Evolutionary conservation across 1,284 basidiomycete genomes (phyloP), one percentile per base, ranked within the genome.

Genomic region (Trichosporon inkin): DNA sequence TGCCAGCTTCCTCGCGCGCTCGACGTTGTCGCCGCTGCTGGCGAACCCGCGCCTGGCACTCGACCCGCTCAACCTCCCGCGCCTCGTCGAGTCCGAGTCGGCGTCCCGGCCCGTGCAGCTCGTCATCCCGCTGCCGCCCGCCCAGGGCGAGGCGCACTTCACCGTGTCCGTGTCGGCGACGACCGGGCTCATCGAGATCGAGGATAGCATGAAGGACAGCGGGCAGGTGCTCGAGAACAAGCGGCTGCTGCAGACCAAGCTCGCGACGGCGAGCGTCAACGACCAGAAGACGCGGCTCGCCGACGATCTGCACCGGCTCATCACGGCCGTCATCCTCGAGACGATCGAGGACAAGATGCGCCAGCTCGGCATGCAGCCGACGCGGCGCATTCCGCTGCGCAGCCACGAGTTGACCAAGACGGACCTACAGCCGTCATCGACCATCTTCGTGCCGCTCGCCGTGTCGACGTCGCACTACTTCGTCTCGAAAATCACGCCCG

Each of bases 181-280:
- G 5, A 70, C 67, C n/a, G 75, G 75, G 0, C 60, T 70, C 22
- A 58, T 77, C 8, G 74, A 75, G 37, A 71, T 77, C 40, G 69
- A 70, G 17, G 75, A 77, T 60, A 67, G 65, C 41, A 71, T 67
- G n/a, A 65, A 60, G 40, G 66, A 64, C 39, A 56, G 38, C 28
- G 60, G 60, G 3, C 63, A 64, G 56, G 56, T 62, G 6, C 37
- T 61, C 2, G 63, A 64, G 51, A 64, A 53, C 58, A 60, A 60
- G 49, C 57, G 63, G 36, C 62, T 57, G 10, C 16, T 64, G 10
- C 56, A 72, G 20, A 71, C 69, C 3, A 62, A 66, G 51, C 41
- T 70, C 40, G 67, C 70, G 4, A 67, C 65, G 8, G 63, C 57
- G 5, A 64, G 60, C 28, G 65, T 72, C 39, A 77, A 75, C 57